Conservation (phyloP, 106 monocot species). For the Agapanthus africanus region DNA sequence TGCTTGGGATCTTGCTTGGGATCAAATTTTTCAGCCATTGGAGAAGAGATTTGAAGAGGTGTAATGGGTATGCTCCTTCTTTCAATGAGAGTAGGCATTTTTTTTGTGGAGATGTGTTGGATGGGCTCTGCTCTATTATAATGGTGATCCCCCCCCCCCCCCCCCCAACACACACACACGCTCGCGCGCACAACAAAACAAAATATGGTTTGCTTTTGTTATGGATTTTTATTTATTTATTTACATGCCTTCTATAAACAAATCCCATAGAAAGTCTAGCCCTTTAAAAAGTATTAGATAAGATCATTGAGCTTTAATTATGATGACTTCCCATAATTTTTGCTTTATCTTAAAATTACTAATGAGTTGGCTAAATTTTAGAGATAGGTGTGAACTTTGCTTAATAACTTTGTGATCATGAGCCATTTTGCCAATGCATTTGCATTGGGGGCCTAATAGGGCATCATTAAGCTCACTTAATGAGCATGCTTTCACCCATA, state of each 20-base stretch:
- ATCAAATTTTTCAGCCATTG: constrained; percentile 24
- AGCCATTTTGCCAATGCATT: neutral
- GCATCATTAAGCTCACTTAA: constrained; percentile 1
- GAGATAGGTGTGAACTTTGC: neutral
- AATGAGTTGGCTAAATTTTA: neutral
- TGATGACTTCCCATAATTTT: neutral
- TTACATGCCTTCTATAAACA: neutral
- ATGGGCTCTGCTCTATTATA: constrained; percentile 14
- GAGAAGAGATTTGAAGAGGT: constrained; percentile 13
- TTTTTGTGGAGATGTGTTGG: constrained; percentile 10
- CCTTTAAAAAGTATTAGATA: no score
- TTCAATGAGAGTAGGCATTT: neutral
- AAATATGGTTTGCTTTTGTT: no score
- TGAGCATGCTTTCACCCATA: constrained; percentile 8
- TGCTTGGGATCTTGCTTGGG: constrained; percentile 8
- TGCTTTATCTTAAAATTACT: neutral
- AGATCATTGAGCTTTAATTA: neutral
- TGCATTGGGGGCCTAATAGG: neutral
- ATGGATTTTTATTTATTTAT: neutral
- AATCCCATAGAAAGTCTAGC: neutral
- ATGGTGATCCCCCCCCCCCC: no score
- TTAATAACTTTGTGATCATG: no score
- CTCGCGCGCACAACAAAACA: no score
- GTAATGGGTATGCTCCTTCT: neutral
- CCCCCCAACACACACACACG: no score